Base-by-base conservation (phyloP, 805 yeast genomes). In the Candida ovalis region DNA sequence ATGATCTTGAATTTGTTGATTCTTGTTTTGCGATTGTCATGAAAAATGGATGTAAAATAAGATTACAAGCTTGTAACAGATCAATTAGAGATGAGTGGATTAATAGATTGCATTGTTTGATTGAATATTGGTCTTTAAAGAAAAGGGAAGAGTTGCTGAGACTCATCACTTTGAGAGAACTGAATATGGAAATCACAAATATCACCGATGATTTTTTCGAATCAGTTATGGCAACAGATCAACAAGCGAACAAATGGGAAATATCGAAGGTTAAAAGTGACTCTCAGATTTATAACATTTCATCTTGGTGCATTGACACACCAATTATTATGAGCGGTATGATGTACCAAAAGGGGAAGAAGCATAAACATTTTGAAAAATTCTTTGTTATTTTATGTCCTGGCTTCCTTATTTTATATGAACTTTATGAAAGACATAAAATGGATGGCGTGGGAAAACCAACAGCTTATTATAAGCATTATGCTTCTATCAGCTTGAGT, bases 341-440 rank as follows among this genome's bases (percentile, higher is more conserved):
- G 28, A 62, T 92, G 23, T 90, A 77, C 60, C 81, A 81, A 54
- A 91, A 90, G 58, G 74, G 80, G 3, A 80, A 77, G 49, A 87
- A 82, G 60, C 90, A 85, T 60, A 66, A 88, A 1, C 72, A 78
- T 32, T 92, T 91, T 66, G 68, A 66, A 40, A 78, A 77, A 50
- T 80, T 68, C 55, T 84, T 71, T 62, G 87, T 80, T 8, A 73
- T 88, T 1, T 69, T 89, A 15, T 76, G 86, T 41, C 90, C 94
- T 1, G 91, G 92, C 0, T 80, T 74, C 51, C 55, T 92, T 18
- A 64, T 83, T 0, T 61, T 89, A 2, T 91, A 75, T 62, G 67
- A 77, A 12, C 68, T 77, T 42, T 77, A 69, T 50, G 64, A 69
- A 35, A 69, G 90, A 48, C 70, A 78, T 12, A 63, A 67, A 21